Conservation (phyloP, 2,329 filamentous ascomycete genomes). For the Aspergillus caelatus region DNA sequence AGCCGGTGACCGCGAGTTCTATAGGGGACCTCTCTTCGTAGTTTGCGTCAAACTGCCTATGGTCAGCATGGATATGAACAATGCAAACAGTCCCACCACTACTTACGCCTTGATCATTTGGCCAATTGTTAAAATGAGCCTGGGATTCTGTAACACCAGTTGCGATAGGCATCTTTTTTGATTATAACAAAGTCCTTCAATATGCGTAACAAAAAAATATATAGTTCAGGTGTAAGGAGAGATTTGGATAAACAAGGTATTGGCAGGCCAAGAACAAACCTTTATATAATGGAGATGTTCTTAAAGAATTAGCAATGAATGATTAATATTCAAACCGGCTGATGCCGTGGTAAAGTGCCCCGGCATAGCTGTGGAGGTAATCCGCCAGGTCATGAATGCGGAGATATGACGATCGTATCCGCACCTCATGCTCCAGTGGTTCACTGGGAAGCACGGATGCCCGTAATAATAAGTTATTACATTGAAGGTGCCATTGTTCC, state of each 20-base stretch:
- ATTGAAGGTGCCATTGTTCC: background rate
- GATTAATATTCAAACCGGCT: background rate
- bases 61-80: slow-evolving; percentile 8
- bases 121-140: slow-evolving; percentile 50
- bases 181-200: background rate
- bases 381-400: background rate
- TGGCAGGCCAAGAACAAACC: background rate
- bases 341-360: background rate
- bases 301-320: background rate
- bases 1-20: slow-evolving; percentile 64
- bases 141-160: background rate
- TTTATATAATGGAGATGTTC: background rate
- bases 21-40: slow-evolving; percentile 69
- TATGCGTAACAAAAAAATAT: background rate
- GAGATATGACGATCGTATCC: background rate
- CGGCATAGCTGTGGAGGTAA: slow-evolving; percentile 3
- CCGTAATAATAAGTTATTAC: background rate
- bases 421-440: background rate
- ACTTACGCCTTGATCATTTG: slow-evolving; percentile 55
- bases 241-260: no score
- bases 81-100: background rate
- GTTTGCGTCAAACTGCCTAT: slow-evolving; percentile 65
- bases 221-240: background rate
- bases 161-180: background rate
- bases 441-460: background rate